Percentiles rank a stretch among this genome's conserved stretches.
Conservation (phyloP, 768 basidiomycete genomes). For the Harrya chromipes region DNA sequence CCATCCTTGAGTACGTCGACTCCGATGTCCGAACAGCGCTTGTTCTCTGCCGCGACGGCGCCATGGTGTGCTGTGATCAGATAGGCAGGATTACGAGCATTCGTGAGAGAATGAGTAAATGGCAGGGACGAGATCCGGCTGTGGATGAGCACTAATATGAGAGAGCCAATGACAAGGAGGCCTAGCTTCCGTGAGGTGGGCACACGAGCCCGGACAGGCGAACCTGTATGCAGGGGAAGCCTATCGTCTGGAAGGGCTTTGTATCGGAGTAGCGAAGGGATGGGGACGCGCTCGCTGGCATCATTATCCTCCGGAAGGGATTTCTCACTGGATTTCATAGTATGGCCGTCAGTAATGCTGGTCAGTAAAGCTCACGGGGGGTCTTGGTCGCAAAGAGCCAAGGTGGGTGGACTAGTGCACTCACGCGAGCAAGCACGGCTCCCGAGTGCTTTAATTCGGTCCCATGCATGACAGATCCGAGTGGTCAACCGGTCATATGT, state of each 20-base stretch:
- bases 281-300: not conserved
- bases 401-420: too few species aligned
- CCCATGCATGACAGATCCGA: not conserved
- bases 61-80: constrained; percentile 65
- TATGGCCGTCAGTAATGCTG: not conserved
- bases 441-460: not conserved
- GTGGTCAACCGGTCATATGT: not conserved
- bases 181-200: constrained; percentile 11
- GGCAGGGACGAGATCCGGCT: not conserved
- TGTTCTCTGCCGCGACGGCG: constrained; percentile 89
- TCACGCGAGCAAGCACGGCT: too few species aligned
- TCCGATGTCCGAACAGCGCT: constrained; percentile 82
- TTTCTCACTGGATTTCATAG: constrained; percentile 9
- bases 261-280: not conserved
- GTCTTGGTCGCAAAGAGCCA: not conserved
- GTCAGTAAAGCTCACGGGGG: not conserved
- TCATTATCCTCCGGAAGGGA: not conserved
- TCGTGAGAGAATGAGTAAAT: not conserved
- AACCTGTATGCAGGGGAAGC: constrained; percentile 20
- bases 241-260: not conserved
- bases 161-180: constrained; percentile 7
- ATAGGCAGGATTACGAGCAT: constrained; percentile 50
- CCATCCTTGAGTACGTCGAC: constrained; percentile 73
- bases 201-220: not conserved
- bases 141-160: constrained; percentile 10